A percentile compares a stretch with the other conserved stretches of the same genome.
These are phyloP conservation scores for Solanum tarapatanum DNA, from an alignment of 257 asterid species.

Conservation along the genomic window DNA sequence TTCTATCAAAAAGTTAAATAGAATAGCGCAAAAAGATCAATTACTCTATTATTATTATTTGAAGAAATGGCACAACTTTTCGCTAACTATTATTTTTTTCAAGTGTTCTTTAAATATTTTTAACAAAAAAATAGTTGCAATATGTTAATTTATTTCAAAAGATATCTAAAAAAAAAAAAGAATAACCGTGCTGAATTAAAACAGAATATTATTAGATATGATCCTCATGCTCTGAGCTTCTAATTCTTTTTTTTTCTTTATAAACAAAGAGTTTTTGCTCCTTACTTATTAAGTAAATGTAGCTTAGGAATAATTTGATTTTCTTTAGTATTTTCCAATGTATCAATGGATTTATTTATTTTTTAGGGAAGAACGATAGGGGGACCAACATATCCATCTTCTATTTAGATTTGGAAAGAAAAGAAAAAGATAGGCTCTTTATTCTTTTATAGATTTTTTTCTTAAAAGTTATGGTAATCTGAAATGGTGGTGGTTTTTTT, in stretches of 20 bases:
- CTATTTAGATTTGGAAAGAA: not conserved
- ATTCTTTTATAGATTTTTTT: no score
- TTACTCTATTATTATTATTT: not conserved
- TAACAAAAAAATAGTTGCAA: not conserved
- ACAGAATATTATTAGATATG: no score
- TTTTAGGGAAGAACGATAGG: not conserved
- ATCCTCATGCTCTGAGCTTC: not conserved
- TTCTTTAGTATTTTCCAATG: not conserved
- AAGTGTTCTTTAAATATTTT: not conserved
- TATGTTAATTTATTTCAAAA: not conserved
- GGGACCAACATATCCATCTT: not conserved
- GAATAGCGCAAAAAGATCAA: not conserved
- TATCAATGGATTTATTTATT: not conserved
- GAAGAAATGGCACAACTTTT: not conserved
- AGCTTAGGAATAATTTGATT: not conserved
- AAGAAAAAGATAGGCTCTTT: no score
- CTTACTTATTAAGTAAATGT: no score
- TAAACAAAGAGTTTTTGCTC: no score
- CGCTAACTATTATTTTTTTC: not conserved
- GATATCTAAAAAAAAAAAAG: no score
- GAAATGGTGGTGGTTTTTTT: not conserved
- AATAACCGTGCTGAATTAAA: no score
- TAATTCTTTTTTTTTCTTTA: no score
- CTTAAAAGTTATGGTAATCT: not conserved
- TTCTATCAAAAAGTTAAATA: not conserved